Conservation (phyloP, 257 asterid genomes). For the Solanum arcanum region DNA sequence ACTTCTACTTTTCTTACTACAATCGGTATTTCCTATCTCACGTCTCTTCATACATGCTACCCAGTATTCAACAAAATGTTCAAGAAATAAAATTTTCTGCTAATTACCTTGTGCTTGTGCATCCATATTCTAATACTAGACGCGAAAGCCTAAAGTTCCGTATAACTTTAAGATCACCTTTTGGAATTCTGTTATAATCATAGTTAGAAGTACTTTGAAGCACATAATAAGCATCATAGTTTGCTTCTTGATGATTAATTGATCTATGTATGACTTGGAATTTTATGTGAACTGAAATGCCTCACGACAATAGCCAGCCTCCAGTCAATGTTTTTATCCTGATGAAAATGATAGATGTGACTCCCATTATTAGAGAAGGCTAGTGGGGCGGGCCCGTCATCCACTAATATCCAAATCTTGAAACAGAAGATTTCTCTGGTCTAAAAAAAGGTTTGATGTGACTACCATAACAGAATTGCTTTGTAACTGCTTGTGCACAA, state of each 20-base stretch:
- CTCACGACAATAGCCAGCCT: background rate
- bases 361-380: background rate
- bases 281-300: background rate
- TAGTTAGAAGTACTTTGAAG: background rate
- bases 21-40: background rate
- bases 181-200: background rate
- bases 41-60: background rate
- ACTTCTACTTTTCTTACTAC: background rate
- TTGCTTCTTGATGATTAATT: background rate
- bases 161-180: background rate
- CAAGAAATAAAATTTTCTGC: background rate
- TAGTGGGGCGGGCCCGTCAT: background rate
- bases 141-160: background rate
- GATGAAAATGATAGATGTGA: background rate
- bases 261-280: background rate
- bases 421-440: background rate
- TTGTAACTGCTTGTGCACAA: background rate
- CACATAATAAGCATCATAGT: background rate
- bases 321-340: background rate
- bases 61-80: background rate
- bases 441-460: background rate
- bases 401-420: background rate
- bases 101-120: background rate
- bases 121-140: background rate
- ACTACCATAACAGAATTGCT: background rate